Evolutionary conservation across 148 eudicot species (phyloP).

Genomic region (Diospyros kaki): DNA sequence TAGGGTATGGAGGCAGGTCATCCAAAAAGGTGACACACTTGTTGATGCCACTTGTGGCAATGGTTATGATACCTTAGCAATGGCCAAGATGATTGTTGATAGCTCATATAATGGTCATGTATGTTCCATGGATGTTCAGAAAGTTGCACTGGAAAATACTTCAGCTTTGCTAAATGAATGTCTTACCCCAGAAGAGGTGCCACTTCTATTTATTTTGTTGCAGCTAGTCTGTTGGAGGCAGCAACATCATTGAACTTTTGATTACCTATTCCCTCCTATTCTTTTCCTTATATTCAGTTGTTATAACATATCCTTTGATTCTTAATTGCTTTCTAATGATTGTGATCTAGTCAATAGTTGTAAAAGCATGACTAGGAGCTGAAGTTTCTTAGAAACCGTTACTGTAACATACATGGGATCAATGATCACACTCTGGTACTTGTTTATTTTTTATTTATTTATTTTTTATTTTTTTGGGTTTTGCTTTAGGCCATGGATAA

Average conservation of each 20-base stretch:
- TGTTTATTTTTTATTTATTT: neutral
- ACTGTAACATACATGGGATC: neutral
- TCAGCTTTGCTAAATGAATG: constrained; percentile 51
- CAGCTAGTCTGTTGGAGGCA: neutral
- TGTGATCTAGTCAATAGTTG: neutral
- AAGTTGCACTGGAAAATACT: constrained; percentile 60
- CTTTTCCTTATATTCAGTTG: neutral
- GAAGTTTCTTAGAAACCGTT: neutral
- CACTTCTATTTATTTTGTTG: constrained; percentile 12
- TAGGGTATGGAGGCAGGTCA: constrained; percentile 73
- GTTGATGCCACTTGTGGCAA: constrained; percentile 98
- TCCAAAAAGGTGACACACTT: constrained; percentile 67
- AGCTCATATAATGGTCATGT: constrained; percentile 49
- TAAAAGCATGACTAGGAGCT: neutral
- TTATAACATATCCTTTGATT: neutral
- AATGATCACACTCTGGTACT: neutral
- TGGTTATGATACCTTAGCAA: constrained; percentile 84
- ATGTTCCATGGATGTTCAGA: constrained; percentile 76
- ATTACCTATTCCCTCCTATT: neutral
- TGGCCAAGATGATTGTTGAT: constrained; percentile 62
- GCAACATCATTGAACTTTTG: neutral
- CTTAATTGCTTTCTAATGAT: neutral
- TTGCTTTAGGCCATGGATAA: too few species aligned
- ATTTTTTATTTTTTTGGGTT: too few species aligned
- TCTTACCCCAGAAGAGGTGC: constrained; percentile 52